These are phyloP conservation scores for Skeletonema costatum DNA, from an alignment of 108 stramenopile species.

Conservation along the genomic window DNA sequence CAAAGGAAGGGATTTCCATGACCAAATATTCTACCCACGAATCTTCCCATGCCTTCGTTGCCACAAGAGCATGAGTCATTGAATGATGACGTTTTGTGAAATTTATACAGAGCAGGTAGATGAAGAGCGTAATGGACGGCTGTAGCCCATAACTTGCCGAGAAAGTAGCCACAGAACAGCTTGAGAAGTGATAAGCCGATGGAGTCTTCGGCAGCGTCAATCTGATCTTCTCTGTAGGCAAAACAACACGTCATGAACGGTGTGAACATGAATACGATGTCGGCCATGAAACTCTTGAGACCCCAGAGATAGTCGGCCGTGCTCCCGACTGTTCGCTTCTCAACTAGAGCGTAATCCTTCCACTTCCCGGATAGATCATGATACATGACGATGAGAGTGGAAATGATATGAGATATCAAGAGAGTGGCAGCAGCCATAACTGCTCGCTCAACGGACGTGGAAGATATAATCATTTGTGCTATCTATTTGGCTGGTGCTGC, in stretches of 20 bases:
- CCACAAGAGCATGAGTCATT: constrained; percentile 24
- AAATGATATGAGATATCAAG: constrained; percentile 16
- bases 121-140: constrained; percentile 35
- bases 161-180: constrained; percentile 18
- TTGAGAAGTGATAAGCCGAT: constrained; percentile 10
- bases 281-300: constrained; percentile 21
- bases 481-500: too few relatives aligned
- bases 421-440: constrained; percentile 17
- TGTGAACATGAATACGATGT: constrained; percentile 30
- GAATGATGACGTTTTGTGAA: constrained; percentile 32
- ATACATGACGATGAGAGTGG: constrained; percentile 20
- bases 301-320: constrained; percentile 27
- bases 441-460: background rate
- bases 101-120: constrained; percentile 24
- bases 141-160: constrained; percentile 42
- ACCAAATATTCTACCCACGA: constrained; percentile 29
- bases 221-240: constrained; percentile 1
- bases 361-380: constrained; percentile 31
- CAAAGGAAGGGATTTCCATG: constrained; percentile 47
- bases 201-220: constrained; percentile 9
- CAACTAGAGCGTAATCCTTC: constrained; percentile 12
- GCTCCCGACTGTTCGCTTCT: constrained; percentile 7
- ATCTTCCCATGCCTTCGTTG: constrained; percentile 38
- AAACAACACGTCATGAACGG: constrained; percentile 42
- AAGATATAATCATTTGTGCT: background rate